phyloP scores from a whole-genome alignment of 805 yeast genomes.

The Starmerella lactis-condensi region DNA sequence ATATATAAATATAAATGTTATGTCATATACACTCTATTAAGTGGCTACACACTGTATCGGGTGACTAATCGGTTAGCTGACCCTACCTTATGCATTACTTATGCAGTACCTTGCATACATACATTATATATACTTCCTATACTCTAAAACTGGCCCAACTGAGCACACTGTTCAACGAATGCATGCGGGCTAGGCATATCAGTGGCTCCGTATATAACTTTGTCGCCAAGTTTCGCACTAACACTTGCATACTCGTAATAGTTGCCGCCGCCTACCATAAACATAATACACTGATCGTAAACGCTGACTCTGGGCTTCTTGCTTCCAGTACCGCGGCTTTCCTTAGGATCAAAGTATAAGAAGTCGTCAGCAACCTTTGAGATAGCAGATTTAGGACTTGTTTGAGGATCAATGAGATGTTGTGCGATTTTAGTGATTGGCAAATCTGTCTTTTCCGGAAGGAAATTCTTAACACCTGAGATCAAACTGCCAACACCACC shows the following conservation, averaged over 20 bases:
- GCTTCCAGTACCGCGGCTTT: conserved; percentile 73
- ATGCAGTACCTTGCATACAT: too few species aligned
- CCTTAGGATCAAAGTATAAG: conserved; percentile 71
- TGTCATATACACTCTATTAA: too few species aligned
- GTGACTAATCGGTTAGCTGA: too few species aligned
- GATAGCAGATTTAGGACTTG: conserved; percentile 15
- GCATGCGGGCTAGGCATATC: conserved; percentile 24
- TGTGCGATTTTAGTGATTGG: conserved; percentile 85
- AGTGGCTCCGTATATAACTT: conserved; percentile 75
- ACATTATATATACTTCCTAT: too few species aligned
- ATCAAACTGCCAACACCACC: conserved; percentile 83
- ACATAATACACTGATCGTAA: conserved; percentile 67
- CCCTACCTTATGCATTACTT: too few species aligned
- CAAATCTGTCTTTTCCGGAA: conserved; percentile 74
- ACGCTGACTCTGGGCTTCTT: conserved; percentile 72
- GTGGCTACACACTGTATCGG: too few species aligned
- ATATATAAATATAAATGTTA: too few species aligned
- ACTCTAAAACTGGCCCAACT: too few species aligned
- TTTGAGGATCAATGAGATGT: conserved; percentile 65
- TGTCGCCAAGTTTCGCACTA: conserved; percentile 57
- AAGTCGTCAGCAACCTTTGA: conserved; percentile 43
- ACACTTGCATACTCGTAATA: conserved; percentile 84
- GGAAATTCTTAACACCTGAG: conserved; percentile 64
- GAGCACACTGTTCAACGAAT: conserved; percentile 21
- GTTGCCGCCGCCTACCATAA: conserved; percentile 93